These are phyloP conservation scores for Penicillium manginii DNA, from an alignment of 495 filamentous ascomycete species.

Conservation along the genomic window DNA sequence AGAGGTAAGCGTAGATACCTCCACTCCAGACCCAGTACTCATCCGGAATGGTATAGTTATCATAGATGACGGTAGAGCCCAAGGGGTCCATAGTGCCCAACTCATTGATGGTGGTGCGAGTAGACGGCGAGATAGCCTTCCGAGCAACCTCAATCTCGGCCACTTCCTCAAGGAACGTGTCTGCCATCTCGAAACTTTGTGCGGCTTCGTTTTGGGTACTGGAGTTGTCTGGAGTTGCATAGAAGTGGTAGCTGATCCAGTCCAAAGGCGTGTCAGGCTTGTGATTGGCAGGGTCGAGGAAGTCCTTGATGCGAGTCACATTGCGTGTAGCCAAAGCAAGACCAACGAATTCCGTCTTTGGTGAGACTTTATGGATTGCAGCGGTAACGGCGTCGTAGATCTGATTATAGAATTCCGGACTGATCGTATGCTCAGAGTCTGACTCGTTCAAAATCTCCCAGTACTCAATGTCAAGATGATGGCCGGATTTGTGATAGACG, in stretches of 20 bases:
- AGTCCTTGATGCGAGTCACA: constrained; percentile 10
- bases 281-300: constrained; percentile 10
- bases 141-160: constrained; percentile 4
- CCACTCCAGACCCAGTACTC: constrained; percentile 14
- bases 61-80: constrained; percentile 3
- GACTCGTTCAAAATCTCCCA: constrained; percentile 12
- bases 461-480: constrained; percentile 10
- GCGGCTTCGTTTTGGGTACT: constrained; percentile 8
- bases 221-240: constrained; percentile 1
- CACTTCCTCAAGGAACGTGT: constrained; percentile 6
- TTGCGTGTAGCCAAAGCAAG: constrained; percentile 15
- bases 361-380: constrained; percentile 11
- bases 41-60: constrained; percentile 6
- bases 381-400: constrained; percentile 9
- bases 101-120: constrained; percentile 5
- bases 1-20: constrained; percentile 11
- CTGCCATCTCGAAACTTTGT: constrained; percentile 8
- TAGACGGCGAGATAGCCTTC: neutral
- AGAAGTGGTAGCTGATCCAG: constrained; percentile 14
- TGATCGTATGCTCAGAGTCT: constrained; percentile 10
- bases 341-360: constrained; percentile 8
- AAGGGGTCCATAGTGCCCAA: constrained; percentile 11
- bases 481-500: constrained; percentile 3
- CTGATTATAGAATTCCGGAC: constrained; percentile 6
- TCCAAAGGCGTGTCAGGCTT: constrained; percentile 8